phyloP scores from a whole-genome alignment of 1,284 basidiomycete species.

The Moesziomyces sp. region DNA sequence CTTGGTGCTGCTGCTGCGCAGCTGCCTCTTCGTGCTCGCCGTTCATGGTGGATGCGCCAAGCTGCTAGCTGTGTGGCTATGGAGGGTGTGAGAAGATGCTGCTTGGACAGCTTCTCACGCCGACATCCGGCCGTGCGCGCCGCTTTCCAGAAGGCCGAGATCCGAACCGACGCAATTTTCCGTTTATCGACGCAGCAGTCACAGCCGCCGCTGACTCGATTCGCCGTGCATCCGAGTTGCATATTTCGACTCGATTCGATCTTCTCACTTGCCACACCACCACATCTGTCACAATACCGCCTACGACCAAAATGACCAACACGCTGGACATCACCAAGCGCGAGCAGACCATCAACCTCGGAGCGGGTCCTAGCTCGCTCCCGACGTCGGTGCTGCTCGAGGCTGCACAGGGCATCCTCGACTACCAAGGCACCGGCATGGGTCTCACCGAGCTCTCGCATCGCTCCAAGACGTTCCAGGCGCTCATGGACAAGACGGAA shows the following conservation, averaged over 20 bases:
- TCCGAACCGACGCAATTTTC: conserved; percentile 8
- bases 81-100: too few relatives aligned
- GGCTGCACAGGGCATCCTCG: conserved; percentile 62
- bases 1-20: conserved; percentile 10
- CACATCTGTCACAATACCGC: background rate
- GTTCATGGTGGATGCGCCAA: conserved; percentile 14
- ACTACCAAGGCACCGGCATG: conserved; percentile 63
- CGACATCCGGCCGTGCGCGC: too few relatives aligned
- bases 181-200: conserved; percentile 5
- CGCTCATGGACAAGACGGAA: conserved; percentile 61
- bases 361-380: conserved; percentile 64
- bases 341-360: conserved; percentile 64
- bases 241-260: background rate
- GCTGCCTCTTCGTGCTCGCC: conserved; percentile 14
- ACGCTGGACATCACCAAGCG: conserved; percentile 46
- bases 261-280: background rate
- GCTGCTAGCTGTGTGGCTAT: too few relatives aligned
- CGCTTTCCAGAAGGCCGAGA: conserved; percentile 6
- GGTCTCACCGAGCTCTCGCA: conserved; percentile 66
- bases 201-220: background rate
- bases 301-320: conserved; percentile 18
- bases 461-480: conserved; percentile 62
- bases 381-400: conserved; percentile 64
- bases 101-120: too few relatives aligned
- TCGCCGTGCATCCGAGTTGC: background rate